Conservation (phyloP, 768 basidiomycete species). For the Macrolepiota dolichaula region DNA sequence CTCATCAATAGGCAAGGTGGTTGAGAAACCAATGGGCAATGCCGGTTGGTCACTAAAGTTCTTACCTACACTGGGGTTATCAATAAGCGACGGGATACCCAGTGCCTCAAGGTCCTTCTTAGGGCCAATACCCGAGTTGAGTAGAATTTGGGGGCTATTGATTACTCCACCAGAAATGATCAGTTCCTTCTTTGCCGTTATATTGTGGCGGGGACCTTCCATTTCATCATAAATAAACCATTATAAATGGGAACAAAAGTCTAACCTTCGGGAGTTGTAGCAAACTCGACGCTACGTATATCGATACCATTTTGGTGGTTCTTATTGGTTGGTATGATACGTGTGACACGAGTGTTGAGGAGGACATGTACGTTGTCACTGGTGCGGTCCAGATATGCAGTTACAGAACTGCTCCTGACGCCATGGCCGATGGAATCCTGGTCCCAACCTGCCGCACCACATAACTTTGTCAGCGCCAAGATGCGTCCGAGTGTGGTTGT, state of each 20-base stretch:
- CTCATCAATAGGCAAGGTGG: not conserved
- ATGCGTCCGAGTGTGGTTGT: not conserved
- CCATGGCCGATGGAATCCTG: not conserved
- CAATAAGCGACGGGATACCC: constrained; percentile 9
- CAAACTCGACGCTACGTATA: not conserved
- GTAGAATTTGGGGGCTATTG: constrained; percentile 22
- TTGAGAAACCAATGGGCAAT: not conserved
- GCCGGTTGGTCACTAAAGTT: constrained; percentile 15
- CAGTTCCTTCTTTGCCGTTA: constrained; percentile 24
- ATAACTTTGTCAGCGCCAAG: not conserved
- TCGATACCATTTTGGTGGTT: constrained; percentile 11
- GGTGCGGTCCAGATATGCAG: not conserved
- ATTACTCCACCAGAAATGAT: constrained; percentile 28
- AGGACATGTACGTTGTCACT: not conserved
- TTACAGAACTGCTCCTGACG: not conserved
- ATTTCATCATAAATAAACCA: not conserved
- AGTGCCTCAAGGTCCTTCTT: constrained; percentile 8
- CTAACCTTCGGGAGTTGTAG: not conserved
- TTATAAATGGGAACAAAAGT: not conserved
- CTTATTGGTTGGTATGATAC: not conserved
- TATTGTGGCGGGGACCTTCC: not conserved
- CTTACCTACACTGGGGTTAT: constrained; percentile 18
- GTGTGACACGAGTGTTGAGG: not conserved
- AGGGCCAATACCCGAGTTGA: constrained; percentile 22
- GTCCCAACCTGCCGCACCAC: not conserved